Base-by-base conservation (phyloP, 139 green algal genomes). In the Diplosphaera chodatii region DNA sequence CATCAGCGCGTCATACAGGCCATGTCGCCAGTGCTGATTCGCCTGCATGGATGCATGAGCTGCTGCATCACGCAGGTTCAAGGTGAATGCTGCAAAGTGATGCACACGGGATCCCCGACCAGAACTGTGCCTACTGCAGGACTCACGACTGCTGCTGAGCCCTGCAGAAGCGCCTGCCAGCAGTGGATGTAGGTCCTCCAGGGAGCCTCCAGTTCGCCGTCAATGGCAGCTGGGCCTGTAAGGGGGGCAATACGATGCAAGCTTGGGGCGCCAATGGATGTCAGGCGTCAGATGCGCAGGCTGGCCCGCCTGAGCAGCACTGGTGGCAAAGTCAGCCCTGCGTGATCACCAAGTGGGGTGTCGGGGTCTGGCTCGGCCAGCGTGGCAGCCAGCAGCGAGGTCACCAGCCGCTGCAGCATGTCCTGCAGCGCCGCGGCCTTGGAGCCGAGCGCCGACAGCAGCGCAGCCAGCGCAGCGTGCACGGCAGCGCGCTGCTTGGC, bases 1-100 rank as follows among this genome's bases (percentile, higher is more conserved):
- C n/a, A 77, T 3, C 31, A 72, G 32, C 10, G 55, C 48, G 31
- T 72, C 72, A 64, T 77, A 77, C 32, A 68, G 31, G 13, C 55
- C 40, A 32, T 31, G 48, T 48, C 33, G 13, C 65, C 34, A 68
- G 8, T 33, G 27, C 32, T 62, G 30, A 0, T 34, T 28, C 21
- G 23, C 32, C 4, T 25, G 64, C 40, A 55, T 21, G 56, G 16
- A 10, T 31, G 67, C 37, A 48, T 48, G 37, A 8, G 13, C 37
- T 21, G 13, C n/a, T n/a, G n/a, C n/a, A n/a, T n/a, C n/a, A n/a
- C n/a, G n/a, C n/a, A n/a, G n/a, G n/a, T n/a, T 21, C 37, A 48
- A 21, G 37, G 8, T 48, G 10, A 13, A 21, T 13, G 13, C 13
- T 48, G 8, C 10, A 48, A 13, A 21, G 8, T 13, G 13, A 48